Conservation (phyloP, 2,329 filamentous ascomycete species). For the Cylindrodendrum hubeiense region DNA sequence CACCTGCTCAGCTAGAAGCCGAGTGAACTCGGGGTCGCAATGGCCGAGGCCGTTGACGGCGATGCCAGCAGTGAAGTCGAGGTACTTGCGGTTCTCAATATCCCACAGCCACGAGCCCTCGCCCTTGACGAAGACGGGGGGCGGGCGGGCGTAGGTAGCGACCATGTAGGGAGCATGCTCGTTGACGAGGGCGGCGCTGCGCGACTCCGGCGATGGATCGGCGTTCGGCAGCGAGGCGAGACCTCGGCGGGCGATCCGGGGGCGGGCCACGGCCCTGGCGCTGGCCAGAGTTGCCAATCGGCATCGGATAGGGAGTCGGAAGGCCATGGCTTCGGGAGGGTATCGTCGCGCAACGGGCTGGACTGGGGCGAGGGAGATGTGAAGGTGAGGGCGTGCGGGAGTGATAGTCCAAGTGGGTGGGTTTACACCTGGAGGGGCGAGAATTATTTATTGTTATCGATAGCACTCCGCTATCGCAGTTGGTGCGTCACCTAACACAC, state of each 20-base stretch:
- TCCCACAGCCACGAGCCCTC: slow-evolving; percentile 92
- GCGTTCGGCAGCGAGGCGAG: slow-evolving; percentile 68
- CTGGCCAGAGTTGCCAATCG: slow-evolving; percentile 49
- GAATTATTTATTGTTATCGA: slow-evolving; percentile 47
- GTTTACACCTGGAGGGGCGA: slow-evolving; percentile 16
- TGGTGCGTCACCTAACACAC: slow-evolving; percentile 31
- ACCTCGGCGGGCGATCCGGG: slow-evolving; percentile 46
- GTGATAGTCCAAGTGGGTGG: slow-evolving; percentile 19
- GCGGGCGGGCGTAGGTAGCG: slow-evolving; percentile 90
- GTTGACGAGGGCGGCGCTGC: slow-evolving; percentile 79
- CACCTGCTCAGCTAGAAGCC: slow-evolving; percentile 83
- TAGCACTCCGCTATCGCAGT: slow-evolving; percentile 47
- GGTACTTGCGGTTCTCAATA: slow-evolving; percentile 86
- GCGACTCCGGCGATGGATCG: slow-evolving; percentile 80
- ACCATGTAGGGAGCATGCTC: slow-evolving; percentile 92
- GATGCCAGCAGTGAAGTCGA: slow-evolving; percentile 96
- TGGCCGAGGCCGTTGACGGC: slow-evolving; percentile 95
- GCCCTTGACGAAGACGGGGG: slow-evolving; percentile 90
- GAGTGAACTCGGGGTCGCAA: slow-evolving; percentile 82
- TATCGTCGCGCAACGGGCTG: background rate
- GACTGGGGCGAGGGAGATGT: background rate
- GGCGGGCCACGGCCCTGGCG: slow-evolving; percentile 37
- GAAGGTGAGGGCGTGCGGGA: background rate
- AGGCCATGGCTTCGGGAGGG: slow-evolving; percentile 51
- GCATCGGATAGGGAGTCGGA: slow-evolving; percentile 54